phyloP scores from a whole-genome alignment of 1,284 basidiomycete species.

The Sanghuangporus sanghuang region DNA sequence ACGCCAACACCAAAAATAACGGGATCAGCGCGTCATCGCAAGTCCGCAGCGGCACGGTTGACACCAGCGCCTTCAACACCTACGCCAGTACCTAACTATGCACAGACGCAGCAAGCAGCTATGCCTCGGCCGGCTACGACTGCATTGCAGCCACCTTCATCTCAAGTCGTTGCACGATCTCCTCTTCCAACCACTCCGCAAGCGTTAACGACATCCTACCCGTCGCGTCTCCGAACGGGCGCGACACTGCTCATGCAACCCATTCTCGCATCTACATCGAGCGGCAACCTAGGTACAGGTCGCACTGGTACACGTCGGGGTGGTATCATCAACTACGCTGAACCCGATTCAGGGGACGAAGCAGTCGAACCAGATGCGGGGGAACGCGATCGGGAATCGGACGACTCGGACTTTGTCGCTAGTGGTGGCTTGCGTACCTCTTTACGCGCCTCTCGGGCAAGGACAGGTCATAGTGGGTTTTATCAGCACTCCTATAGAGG shows the following conservation, averaged over 20 bases:
- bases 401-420: slow-evolving; percentile 62
- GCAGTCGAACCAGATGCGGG: slow-evolving; percentile 56
- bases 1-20: slow-evolving; percentile 5
- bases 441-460: slow-evolving; percentile 33
- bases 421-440: slow-evolving; percentile 45
- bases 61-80: slow-evolving; percentile 10
- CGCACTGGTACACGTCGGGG: slow-evolving; percentile 52
- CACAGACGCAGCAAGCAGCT: slow-evolving; percentile 7
- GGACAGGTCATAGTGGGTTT: slow-evolving; percentile 33
- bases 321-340: slow-evolving; percentile 81
- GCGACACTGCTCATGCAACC: slow-evolving; percentile 89
- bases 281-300: slow-evolving; percentile 29
- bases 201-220: slow-evolving; percentile 79
- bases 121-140: slow-evolving; percentile 14
- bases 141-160: slow-evolving; percentile 15
- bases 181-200: slow-evolving; percentile 61
- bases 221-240: slow-evolving; percentile 90
- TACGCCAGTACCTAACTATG: slow-evolving; percentile 9
- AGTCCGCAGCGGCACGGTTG: neutral
- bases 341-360: slow-evolving; percentile 79
- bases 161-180: slow-evolving; percentile 35
- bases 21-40: neutral
- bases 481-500: slow-evolving; percentile 24
- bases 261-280: slow-evolving; percentile 44
- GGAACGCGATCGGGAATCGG: slow-evolving; percentile 58